These are phyloP conservation scores for Debaryomycetaceae sp. DNA, from an alignment of 1,139 yeast genomes.

Conservation along the genomic window DNA sequence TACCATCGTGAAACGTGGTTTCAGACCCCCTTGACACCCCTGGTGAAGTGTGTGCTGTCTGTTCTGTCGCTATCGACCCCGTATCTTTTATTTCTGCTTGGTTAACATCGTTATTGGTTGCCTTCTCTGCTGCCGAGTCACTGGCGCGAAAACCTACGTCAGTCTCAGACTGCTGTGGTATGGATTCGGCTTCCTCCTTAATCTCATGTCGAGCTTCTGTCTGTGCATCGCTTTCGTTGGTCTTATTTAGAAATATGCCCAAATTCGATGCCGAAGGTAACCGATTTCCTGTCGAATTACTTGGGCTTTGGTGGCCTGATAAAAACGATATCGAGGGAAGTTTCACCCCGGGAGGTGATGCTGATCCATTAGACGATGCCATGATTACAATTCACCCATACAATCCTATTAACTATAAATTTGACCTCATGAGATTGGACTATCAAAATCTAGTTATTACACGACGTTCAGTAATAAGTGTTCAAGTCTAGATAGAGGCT, in stretches of 20 bases:
- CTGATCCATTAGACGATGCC: constrained; percentile 4
- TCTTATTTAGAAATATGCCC: constrained; percentile 12
- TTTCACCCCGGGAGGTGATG: constrained; percentile 9
- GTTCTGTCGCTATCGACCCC: neutral
- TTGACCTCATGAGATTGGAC: neutral
- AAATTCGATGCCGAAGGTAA: constrained; percentile 18
- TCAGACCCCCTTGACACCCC: neutral
- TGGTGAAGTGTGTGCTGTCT: neutral
- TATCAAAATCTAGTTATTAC: neutral
- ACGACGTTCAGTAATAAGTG: constrained; percentile 1
- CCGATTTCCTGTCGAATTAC: constrained; percentile 9
- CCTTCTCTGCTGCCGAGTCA: neutral
- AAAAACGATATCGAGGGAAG: constrained; percentile 29
- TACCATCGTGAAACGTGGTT: neutral
- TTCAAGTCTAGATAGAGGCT: neutral
- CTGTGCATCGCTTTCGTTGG: neutral
- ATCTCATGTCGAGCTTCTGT: neutral
- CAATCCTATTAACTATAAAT: neutral
- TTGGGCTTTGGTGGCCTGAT: constrained; percentile 13
- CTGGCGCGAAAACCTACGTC: neutral
- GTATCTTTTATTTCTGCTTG: neutral
- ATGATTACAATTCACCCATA: neutral
- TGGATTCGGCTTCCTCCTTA: neutral
- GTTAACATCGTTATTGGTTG: neutral
- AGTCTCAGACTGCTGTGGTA: neutral